Percentiles rank a stretch among this genome's conserved stretches.
Evolutionary conservation across 1,284 basidiomycete genomes (phyloP).

Genomic region (Salmacisia buchloeana): DNA sequence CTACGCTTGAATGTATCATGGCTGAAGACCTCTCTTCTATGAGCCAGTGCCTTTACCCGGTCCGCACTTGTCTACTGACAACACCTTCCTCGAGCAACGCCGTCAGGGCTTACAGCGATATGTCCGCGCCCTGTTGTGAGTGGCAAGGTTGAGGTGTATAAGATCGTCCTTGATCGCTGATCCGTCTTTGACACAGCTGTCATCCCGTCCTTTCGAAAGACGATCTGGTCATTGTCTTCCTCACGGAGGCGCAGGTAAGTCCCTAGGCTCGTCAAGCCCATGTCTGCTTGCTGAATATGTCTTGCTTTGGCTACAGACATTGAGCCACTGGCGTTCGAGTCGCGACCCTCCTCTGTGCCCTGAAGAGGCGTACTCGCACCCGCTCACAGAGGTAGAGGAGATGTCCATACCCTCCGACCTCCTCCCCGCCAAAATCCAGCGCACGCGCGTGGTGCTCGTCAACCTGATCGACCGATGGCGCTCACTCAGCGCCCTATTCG

Average conservation of each 20-base stretch:
- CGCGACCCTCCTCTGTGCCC: neutral
- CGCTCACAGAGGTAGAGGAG: neutral
- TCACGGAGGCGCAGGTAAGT: neutral
- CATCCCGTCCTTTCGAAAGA: neutral
- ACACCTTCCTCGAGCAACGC: neutral
- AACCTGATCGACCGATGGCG: neutral
- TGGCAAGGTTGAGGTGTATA: neutral
- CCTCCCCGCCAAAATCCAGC: neutral
- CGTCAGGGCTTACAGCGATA: neutral
- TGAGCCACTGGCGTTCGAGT: neutral
- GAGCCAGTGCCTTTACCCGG: neutral
- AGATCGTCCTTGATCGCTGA: neutral
- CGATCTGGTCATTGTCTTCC: neutral
- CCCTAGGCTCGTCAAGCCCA: too few relatives aligned
- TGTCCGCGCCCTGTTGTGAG: neutral
- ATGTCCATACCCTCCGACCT: neutral
- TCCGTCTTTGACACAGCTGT: neutral
- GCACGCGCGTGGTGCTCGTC: neutral
- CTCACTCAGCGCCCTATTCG: neutral
- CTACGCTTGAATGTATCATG: neutral
- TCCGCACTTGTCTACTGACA: neutral
- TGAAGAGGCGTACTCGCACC: neutral
- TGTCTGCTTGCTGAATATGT: neutral
- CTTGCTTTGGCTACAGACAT: neutral
- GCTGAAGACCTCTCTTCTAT: neutral